phyloP scores from a whole-genome alignment of 805 yeast genomes.

The Kazachstania bromeliacearum region DNA sequence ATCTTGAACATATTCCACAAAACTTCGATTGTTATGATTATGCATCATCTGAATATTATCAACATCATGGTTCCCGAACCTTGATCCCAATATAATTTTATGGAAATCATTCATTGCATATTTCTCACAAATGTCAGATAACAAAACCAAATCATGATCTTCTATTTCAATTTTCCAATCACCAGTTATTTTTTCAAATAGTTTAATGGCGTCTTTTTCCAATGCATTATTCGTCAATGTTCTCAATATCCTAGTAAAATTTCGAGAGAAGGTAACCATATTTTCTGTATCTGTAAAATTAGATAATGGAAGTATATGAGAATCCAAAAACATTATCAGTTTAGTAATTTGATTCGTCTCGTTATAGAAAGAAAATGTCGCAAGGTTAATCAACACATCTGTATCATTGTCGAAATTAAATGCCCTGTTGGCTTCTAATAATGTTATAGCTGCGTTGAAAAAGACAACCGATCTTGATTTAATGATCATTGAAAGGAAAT shows the following conservation, averaged over 20 bases:
- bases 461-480: slow-evolving; percentile 14
- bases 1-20: background rate
- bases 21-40: too few species aligned
- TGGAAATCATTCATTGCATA: slow-evolving; percentile 5
- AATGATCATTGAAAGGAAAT: slow-evolving; percentile 10
- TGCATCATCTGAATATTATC: too few species aligned
- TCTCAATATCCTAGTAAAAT: slow-evolving; percentile 1
- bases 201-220: slow-evolving; percentile 7
- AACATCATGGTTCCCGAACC: too few species aligned
- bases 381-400: slow-evolving; percentile 4
- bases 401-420: background rate
- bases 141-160: slow-evolving; percentile 8
- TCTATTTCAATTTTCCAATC: background rate
- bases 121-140: slow-evolving; percentile 11
- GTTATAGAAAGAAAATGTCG: slow-evolving; percentile 14
- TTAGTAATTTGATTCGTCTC: slow-evolving; percentile 17
- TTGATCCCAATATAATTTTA: background rate
- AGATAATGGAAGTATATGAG: too few species aligned
- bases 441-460: slow-evolving; percentile 1
- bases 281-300: background rate
- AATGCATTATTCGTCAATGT: slow-evolving; percentile 1
- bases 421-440: background rate
- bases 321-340: too few species aligned
- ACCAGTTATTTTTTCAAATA: slow-evolving; percentile 1
- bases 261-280: background rate